Conservation (phyloP, 768 basidiomycete genomes). For the Phaeolepiota aurea region DNA sequence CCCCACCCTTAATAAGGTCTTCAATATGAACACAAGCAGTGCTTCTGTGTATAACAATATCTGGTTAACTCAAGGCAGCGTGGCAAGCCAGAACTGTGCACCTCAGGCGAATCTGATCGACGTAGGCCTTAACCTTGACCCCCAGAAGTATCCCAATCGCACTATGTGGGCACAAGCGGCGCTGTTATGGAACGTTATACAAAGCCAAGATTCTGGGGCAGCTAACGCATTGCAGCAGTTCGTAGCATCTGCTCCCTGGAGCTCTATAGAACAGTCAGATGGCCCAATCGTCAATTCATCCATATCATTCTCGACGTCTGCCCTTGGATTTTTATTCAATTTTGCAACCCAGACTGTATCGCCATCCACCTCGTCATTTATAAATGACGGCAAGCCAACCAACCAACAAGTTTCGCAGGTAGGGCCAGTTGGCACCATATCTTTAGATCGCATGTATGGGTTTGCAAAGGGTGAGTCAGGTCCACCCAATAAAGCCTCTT, state of each 20-base stretch:
- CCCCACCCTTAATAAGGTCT: slow-evolving; percentile 38
- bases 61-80: slow-evolving; percentile 39
- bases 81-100: slow-evolving; percentile 36
- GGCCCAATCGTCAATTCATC: slow-evolving; percentile 26
- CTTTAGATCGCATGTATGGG: slow-evolving; percentile 52
- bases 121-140: slow-evolving; percentile 35
- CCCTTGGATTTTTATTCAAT: slow-evolving; percentile 48
- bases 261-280: slow-evolving; percentile 24
- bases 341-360: slow-evolving; percentile 48
- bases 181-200: slow-evolving; percentile 50
- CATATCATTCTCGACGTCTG: slow-evolving; percentile 28
- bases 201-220: slow-evolving; percentile 35
- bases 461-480: slow-evolving; percentile 52
- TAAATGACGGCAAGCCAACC: slow-evolving; percentile 34
- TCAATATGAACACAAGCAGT: slow-evolving; percentile 36
- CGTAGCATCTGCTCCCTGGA: slow-evolving; percentile 42
- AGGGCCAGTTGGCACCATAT: slow-evolving; percentile 22
- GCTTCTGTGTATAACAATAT: slow-evolving; percentile 37
- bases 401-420: slow-evolving; percentile 36
- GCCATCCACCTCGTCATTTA: slow-evolving; percentile 36
- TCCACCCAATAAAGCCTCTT: too few relatives aligned
- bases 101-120: slow-evolving; percentile 49
- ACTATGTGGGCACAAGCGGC: slow-evolving; percentile 52
- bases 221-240: slow-evolving; percentile 34
- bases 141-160: slow-evolving; percentile 33